Base-by-base conservation (phyloP, 2,329 filamentous ascomycete species). In the Pestalotiopsis sp. region DNA sequence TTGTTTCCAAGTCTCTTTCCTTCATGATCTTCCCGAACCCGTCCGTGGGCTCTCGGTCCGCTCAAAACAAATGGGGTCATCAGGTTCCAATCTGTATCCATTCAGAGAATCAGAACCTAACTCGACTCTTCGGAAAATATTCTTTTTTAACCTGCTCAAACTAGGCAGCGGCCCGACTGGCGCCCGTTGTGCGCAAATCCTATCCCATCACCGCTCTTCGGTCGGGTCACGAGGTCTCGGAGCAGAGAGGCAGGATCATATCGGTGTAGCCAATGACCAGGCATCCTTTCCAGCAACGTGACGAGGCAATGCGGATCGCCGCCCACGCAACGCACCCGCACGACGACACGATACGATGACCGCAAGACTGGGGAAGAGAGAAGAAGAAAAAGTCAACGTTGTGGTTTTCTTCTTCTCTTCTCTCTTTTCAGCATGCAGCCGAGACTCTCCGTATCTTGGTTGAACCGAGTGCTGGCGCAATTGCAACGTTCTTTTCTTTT, bases 141-240 rank as follows among this genome's bases (percentile, higher is more conserved):
- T 31, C 27, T 31, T 31, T 31, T 57, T 36, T 23, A 39, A 65
- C 41, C 49, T 57, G 56, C 63, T 56, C 25, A 39, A 31, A 36
- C 27, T 52, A 38, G 25, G 63, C 49, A 56, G 39, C 63, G 63
- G 63, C n/a, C 63, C 63, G 63, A 65, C 45, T 38, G 63, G 36
- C 4, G 63, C 23, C 61, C 61, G 38, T 62, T 59, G 52, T 36
- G 49, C 25, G 49, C 63, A 65, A 65, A 65, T 65, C 45, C 17
- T 17, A 13, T 65, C 25, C 52, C 45, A 52, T 52, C 45, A 65
- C 49, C 63, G 49, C 63, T 65, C 63, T 38, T 57, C 45, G 45
- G 3, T 52, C 63, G 57, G 39, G 63, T 65, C 63, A 65, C 63
- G 63, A 57, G 63, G 41, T 65, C 25, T 65, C 45, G 41, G 20